A percentile compares a stretch with the other conserved stretches of the same genome.
phyloP scores from a whole-genome alignment of 2,329 filamentous ascomycete species.

The Sclerotinia nivalis region DNA sequence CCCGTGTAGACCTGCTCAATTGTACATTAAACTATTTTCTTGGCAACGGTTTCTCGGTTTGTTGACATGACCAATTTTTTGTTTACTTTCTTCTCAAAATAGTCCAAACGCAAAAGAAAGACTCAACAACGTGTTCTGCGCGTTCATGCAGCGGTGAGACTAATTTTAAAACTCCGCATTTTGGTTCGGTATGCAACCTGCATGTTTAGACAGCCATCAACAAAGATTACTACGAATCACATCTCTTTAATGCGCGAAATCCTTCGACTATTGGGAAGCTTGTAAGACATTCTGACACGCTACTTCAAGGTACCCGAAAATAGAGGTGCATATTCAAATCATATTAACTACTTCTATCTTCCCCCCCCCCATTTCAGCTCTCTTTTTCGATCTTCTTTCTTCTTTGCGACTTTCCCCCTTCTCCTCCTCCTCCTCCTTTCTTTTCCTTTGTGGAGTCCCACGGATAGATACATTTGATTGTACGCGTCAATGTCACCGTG shows the following conservation, averaged over 20 bases:
- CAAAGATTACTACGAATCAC: slow-evolving; percentile 6
- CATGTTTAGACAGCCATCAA: slow-evolving; percentile 13
- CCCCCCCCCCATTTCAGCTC: not conserved
- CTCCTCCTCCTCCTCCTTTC: not conserved
- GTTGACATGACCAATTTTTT: slow-evolving; percentile 1
- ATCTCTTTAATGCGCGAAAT: slow-evolving; percentile 6
- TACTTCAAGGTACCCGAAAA: slow-evolving; percentile 3
- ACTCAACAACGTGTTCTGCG: slow-evolving; percentile 15
- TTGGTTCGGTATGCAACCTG: slow-evolving; percentile 17
- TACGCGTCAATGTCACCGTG: slow-evolving; percentile 24
- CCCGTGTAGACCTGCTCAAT: not conserved
- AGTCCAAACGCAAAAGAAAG: not conserved
- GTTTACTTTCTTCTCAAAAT: slow-evolving; percentile 12
- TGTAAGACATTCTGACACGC: slow-evolving; percentile 19
- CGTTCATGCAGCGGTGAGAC: slow-evolving; percentile 23
- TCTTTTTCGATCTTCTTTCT: slow-evolving; percentile 15
- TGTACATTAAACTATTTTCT: not conserved
- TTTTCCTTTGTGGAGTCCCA: not conserved
- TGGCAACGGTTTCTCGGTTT: slow-evolving; percentile 17
- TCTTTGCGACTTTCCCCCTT: slow-evolving; percentile 8
- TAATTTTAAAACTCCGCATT: slow-evolving; percentile 19
- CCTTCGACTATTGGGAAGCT: slow-evolving; percentile 4
- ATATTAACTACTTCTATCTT: slow-evolving; percentile 12
- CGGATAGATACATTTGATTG: not conserved
- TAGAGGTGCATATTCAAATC: slow-evolving; percentile 16